Evolutionary conservation across 2,329 filamentous ascomycete species (phyloP), one percentile per base, ranked within the genome.

Genomic region (Akanthomyces muscarius): DNA sequence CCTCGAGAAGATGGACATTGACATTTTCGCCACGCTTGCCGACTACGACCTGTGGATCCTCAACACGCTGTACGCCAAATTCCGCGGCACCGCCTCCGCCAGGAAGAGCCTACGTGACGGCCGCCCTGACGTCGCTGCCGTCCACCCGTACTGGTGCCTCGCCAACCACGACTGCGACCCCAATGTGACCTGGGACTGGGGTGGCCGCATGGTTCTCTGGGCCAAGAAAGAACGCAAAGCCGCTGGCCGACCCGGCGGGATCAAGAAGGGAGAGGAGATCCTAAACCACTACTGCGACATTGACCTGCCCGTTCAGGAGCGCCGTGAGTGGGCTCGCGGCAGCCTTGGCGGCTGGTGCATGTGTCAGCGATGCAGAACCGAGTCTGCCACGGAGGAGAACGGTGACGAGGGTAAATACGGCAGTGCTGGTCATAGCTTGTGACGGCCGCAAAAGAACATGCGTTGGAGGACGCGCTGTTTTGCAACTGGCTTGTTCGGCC

Each of bases 121-220:
- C 3, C 86, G 91, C 11, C 94, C 95, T 0, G 95, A 98, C 70
- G 89, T 97, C 5, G 92, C 91, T 33, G 94, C 94, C 33, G 93
- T 98, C 33, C 93, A 98, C 76, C 92, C 94, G 2, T 86, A 96
- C 69, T 99, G 95, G 92, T 98, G 93, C 76, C 81, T 98, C 36
- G 93, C 94, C 33, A 99, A 99, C 71, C 95, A 99, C 74, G 92
- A 92, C 73, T 99, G 95, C 76, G 88, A 97, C 72, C 95, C 95
- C 10, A 97, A 97, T 74, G 92, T 98, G 45, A 85, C 85, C 4
- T 99, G 95, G 95, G 91, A 96, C 71, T 97, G 93, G 91, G 87
- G 89, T 33, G 90, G 90, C 1, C 83, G 83, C 59, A 93, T 95
- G 83, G 83, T 85, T 42, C 85, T 95, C 64, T 86, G 80, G 80